Evolutionary conservation across 2,329 filamentous ascomycete genomes (phyloP), one percentile per base, ranked within the genome.

Genomic region (Daldinia eschscholtzii): DNA sequence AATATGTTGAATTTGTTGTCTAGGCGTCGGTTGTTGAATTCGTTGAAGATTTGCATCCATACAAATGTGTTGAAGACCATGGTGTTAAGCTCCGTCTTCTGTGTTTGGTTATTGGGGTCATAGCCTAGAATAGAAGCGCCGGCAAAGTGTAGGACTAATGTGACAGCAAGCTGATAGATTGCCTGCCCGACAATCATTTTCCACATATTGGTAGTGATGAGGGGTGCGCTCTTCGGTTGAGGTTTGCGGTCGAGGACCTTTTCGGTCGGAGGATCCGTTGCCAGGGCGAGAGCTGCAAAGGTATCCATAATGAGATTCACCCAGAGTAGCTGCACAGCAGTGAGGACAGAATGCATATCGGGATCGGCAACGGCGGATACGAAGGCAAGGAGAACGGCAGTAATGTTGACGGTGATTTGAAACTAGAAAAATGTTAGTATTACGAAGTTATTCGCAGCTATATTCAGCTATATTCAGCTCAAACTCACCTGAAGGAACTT

Each of bases 1-100:
- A 90, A 85, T 44, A 90, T 84, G 72, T 89, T 89, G 79, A 90
- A 84, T 67, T 85, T 84, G 78, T 89, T 89, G 73, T 90, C 88
- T 0, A 90, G 81, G 42, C 88, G 87, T 33, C 88, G 84, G 75
- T 88, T 89, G 79, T 91, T 91, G 80, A 89, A 86, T 77, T 89
- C 85, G 77, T 91, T 91, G 81, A 91, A 92, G 68, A 92, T 90
- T 74, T 92, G 89, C 84, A 92, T 88, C 89, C 89, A 92, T 2
- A 92, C 89, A 73, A 90, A 92, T 0, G 86, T 88, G 78, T 92
- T 92, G 81, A 92, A 92, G 53, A 92, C 86, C 64, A 91, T 82
- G 0, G 89, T 90, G 70, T 87, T 82, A 37, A 89, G 80, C 71
- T 86, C 76, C 5, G 74, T 75, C 61, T 78, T 80, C 20, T 84